phyloP scores from a whole-genome alignment of 129 eudicot genomes.

The Lactuca saligna region DNA sequence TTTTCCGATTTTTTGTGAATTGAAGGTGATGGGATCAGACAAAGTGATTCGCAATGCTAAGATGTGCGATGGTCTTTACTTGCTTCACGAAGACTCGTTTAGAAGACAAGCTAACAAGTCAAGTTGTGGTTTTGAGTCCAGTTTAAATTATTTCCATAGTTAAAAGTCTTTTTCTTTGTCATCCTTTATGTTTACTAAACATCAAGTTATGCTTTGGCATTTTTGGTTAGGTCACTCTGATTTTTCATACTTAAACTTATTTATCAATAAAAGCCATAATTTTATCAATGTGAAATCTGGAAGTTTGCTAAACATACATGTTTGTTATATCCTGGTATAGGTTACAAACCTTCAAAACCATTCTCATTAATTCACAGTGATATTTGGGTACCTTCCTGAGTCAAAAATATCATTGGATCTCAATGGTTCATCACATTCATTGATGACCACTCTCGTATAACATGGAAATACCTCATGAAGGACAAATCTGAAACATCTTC shows the following conservation, averaged over 20 bases:
- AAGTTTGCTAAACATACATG: neutral
- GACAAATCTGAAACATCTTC: neutral
- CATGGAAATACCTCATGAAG: neutral
- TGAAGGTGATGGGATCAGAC: conserved; percentile 3
- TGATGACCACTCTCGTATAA: neutral
- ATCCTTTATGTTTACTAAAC: too few species aligned
- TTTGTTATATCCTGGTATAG: neutral
- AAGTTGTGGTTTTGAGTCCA: too few species aligned
- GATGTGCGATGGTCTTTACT: neutral
- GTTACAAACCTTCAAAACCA: neutral
- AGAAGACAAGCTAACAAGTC: neutral
- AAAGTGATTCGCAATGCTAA: conserved; percentile 16
- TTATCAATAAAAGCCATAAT: neutral
- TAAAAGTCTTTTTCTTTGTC: too few species aligned
- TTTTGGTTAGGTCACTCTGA: too few species aligned
- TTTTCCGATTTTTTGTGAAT: neutral
- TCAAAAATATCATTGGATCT: neutral
- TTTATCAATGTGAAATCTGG: neutral
- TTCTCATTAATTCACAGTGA: neutral
- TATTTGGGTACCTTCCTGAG: neutral
- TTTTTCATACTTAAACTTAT: too few species aligned
- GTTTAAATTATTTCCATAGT: too few species aligned
- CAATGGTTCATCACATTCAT: neutral
- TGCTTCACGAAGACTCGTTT: neutral
- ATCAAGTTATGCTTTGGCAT: too few species aligned